Conservation (phyloP, 495 filamentous ascomycete species). For the Neurospora tetraspora region DNA sequence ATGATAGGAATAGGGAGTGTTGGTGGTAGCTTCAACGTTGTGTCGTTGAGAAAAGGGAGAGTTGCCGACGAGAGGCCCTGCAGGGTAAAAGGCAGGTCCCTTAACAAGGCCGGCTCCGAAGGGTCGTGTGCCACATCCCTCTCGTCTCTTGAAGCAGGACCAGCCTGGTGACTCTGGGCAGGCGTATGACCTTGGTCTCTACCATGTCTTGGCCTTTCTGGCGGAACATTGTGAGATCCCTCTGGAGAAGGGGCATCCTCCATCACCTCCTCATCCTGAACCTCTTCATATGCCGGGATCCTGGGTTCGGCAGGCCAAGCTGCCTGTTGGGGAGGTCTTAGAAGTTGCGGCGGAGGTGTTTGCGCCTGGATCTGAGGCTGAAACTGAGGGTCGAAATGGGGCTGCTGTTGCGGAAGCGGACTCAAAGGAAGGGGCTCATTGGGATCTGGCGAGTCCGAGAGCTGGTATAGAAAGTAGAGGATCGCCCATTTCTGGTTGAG, state of each 20-base stretch:
- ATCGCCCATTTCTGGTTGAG: slow-evolving; percentile 95
- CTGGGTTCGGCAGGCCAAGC: slow-evolving; percentile 2
- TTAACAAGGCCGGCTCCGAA: slow-evolving; percentile 65
- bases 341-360: not conserved
- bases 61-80: slow-evolving; percentile 86
- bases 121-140: slow-evolving; percentile 19
- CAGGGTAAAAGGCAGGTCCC: slow-evolving; percentile 87
- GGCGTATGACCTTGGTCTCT: slow-evolving; percentile 14
- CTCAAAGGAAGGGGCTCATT: slow-evolving; percentile 27
- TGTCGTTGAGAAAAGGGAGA: slow-evolving; percentile 59
- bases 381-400: slow-evolving; percentile 1
- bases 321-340: not conserved
- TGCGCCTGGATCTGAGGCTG: not conserved
- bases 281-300: slow-evolving; percentile 4
- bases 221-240: slow-evolving; percentile 37
- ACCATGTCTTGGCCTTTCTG: slow-evolving; percentile 15
- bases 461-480: slow-evolving; percentile 75
- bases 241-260: slow-evolving; percentile 46
- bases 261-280: slow-evolving; percentile 31
- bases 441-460: slow-evolving; percentile 54
- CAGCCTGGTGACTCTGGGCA: not conserved
- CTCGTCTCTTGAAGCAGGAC: not conserved
- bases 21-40: slow-evolving; percentile 60
- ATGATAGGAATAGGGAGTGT: slow-evolving; percentile 76
- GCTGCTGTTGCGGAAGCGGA: slow-evolving; percentile 15